Evolutionary conservation across 345 rosid species (phyloP).

Genomic region (Brassica rapa): DNA sequence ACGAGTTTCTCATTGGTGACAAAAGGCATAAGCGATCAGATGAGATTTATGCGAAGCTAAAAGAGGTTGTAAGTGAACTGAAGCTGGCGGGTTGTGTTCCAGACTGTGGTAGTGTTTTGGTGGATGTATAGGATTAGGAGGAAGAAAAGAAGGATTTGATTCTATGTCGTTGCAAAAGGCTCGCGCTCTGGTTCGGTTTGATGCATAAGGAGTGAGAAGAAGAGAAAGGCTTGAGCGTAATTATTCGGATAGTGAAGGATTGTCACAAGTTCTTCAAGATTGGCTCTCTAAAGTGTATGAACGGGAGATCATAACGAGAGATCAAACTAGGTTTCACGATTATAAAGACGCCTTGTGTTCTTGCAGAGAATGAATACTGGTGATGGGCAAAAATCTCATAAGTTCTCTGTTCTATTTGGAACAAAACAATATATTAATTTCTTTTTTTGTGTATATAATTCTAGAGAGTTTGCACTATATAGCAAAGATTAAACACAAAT

Average conservation of each 20-base stretch:
- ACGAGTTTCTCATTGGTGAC: constrained; percentile 60
- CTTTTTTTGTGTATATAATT: not conserved
- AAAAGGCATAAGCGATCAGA: constrained; percentile 47
- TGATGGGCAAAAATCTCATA: not conserved
- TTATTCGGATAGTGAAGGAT: constrained; percentile 32
- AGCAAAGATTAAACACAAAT: not conserved
- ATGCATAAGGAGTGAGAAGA: constrained; percentile 9
- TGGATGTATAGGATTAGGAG: not conserved
- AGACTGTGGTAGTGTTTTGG: constrained; percentile 37
- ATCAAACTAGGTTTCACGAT: constrained; percentile 32
- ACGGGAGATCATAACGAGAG: not conserved
- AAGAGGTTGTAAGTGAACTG: constrained; percentile 38
- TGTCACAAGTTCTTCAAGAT: constrained; percentile 37
- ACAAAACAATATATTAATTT: not conserved
- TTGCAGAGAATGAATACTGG: constrained; percentile 31
- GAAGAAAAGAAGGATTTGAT: not conserved
- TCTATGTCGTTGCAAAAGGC: constrained; percentile 34
- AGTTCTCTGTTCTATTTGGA: not conserved
- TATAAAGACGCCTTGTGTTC: constrained; percentile 27
- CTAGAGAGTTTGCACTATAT: not conserved
- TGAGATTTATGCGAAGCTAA: constrained; percentile 46
- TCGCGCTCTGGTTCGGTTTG: constrained; percentile 24
- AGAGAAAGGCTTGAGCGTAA: not conserved
- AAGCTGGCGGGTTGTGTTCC: constrained; percentile 25
- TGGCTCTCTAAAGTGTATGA: constrained; percentile 26